These are phyloP conservation scores for Tylopilus sp. DNA, from an alignment of 768 basidiomycete genomes.

Conservation along the genomic window DNA sequence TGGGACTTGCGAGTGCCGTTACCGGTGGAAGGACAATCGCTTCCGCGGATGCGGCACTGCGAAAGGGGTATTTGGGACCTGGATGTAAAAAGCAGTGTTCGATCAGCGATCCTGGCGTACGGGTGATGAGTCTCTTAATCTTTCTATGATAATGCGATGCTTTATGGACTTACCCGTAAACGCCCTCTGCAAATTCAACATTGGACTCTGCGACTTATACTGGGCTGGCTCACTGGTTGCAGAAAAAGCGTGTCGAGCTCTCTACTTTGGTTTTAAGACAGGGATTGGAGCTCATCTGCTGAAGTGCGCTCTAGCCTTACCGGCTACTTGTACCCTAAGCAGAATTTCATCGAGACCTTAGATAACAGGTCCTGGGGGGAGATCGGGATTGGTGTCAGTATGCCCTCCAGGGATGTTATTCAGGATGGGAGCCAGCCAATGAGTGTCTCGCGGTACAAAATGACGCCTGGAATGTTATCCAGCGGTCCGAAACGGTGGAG, in stretches of 20 bases:
- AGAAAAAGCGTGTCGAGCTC: constrained; percentile 45
- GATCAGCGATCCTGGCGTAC: constrained; percentile 41
- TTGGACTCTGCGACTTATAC: constrained; percentile 55
- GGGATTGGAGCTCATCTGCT: constrained; percentile 50
- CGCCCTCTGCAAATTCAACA: constrained; percentile 48
- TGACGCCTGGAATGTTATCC: constrained; percentile 52
- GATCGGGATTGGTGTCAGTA: constrained; percentile 45
- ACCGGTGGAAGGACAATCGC: constrained; percentile 46
- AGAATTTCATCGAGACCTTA: constrained; percentile 49
- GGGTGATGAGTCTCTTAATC: neutral
- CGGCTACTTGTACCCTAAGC: constrained; percentile 40
- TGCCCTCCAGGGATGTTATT: constrained; percentile 45
- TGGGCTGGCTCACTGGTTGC: constrained; percentile 49
- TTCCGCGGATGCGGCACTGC: constrained; percentile 34
- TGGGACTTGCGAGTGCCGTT: constrained; percentile 42
- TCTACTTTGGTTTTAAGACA: constrained; percentile 45
- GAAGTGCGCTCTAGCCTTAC: constrained; percentile 45
- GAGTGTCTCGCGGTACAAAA: constrained; percentile 48
- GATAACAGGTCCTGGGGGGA: constrained; percentile 46
- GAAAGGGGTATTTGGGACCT: constrained; percentile 40
- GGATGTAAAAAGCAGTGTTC: constrained; percentile 54
- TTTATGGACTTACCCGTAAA: constrained; percentile 39
- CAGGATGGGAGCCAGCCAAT: constrained; percentile 43
- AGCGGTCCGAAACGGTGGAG: neutral
- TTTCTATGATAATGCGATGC: neutral